Conservation (phyloP, 805 yeast genomes). For the Nakazawaea populi region DNA sequence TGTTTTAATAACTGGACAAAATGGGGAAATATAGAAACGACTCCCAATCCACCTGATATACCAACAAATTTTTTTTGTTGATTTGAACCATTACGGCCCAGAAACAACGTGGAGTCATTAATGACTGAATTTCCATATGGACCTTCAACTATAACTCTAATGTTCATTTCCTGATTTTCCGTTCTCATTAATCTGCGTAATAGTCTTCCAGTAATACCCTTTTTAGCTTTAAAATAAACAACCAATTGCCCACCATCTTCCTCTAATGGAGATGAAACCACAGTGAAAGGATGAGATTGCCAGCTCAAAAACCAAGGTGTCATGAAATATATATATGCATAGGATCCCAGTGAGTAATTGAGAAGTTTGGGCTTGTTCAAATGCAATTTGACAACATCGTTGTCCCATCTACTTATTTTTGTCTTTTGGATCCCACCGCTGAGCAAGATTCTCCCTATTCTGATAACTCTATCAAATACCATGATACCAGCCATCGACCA, state of each 20-base stretch:
- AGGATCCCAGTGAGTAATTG: constrained; percentile 42
- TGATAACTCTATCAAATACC: constrained; percentile 31
- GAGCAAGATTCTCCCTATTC: constrained; percentile 26
- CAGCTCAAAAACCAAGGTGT: constrained; percentile 38
- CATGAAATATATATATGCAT: constrained; percentile 49
- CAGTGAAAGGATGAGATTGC: constrained; percentile 73
- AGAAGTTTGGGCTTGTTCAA: constrained; percentile 16
- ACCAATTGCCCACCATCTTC: constrained; percentile 25
- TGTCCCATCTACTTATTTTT: constrained; percentile 8
- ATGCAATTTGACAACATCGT: constrained; percentile 15
- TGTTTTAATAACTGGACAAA: constrained; percentile 9
- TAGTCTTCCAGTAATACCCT: constrained; percentile 41
- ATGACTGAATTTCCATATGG: constrained; percentile 48
- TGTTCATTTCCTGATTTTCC: constrained; percentile 11
- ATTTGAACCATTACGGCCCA: too few species aligned
- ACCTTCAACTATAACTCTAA: constrained; percentile 48
- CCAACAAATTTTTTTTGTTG: constrained; percentile 10
- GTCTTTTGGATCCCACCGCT: constrained; percentile 19
- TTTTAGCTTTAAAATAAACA: constrained; percentile 39
- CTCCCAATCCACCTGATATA: constrained; percentile 20
- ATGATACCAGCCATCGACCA: constrained; percentile 32
- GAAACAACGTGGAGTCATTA: neutral
- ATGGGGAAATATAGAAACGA: constrained; percentile 15
- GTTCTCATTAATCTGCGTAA: neutral
- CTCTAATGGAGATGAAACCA: constrained; percentile 31